Evolutionary conservation across 257 asterid genomes (phyloP), one percentile per base, ranked within the genome.

Genomic region (Solanum pennellii): DNA sequence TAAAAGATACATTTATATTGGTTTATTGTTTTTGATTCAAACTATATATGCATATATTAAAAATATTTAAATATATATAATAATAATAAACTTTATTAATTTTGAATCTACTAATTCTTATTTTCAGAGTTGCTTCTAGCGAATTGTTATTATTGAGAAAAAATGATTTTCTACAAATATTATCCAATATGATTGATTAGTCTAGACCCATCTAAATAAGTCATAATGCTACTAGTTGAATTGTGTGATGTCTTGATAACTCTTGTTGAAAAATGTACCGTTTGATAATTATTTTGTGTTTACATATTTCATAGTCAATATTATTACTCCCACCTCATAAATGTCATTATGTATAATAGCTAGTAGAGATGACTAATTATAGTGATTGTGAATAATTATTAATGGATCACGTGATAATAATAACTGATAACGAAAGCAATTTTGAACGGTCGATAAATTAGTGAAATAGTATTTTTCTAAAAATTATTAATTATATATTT

Each of bases 381-480:
- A 68, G 9, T 29, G 39, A 29, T 68, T 6, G 5, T 5, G 18
- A 27, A 14, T 27, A 6, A 20, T 49, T 49, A 20, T 49, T 49
- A 49, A 49, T 49, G 21, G 60, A 49, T 49, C 60, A 49, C 3
- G 21, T 66, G 33, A 66, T 13, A 66, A 27, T 25, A 7, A 6
- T 66, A 7, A 4, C 0, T 3, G 20, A 6, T 25, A 20, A 1
- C 0, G 5, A 66, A 25, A 27, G 29, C 6, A 49, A 15, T 49
- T 15, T 7, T 23, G 1, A 66, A 69, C 31, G 23, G 20, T 7
- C 20, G 3, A 69, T 29, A 6, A 68, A 69, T 69, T 29, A 4
- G 3, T 29, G 23, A 31, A 29, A 3, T 3, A 2, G 0, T 4
- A 69, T 3, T 6, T 68, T 13, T 1, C 0, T 6, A 3, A 65